Conservation (phyloP, 2,329 filamentous ascomycete genomes). For the Penicillium palitans region DNA sequence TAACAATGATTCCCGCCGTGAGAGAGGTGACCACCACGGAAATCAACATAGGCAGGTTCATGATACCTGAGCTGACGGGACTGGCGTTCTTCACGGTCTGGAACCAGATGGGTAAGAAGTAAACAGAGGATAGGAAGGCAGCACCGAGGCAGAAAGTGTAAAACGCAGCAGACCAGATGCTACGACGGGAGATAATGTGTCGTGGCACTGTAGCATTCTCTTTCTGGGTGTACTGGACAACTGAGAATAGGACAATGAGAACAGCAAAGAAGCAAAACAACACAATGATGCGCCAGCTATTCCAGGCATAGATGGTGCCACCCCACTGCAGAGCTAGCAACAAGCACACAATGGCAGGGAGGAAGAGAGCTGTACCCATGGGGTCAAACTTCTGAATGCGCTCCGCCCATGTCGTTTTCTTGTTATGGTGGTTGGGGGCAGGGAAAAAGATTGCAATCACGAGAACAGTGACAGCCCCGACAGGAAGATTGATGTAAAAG, state of each 20-base stretch:
- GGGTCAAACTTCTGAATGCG: constrained; percentile 45
- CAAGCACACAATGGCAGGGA: constrained; percentile 27
- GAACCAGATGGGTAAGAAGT: constrained; percentile 33
- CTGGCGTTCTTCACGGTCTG: constrained; percentile 28
- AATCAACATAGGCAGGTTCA: constrained; percentile 27
- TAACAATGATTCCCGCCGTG: constrained; percentile 36
- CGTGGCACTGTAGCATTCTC: constrained; percentile 55
- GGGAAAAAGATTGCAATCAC: constrained; percentile 53
- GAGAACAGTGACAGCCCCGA: constrained; percentile 43
- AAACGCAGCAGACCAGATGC: constrained; percentile 33
- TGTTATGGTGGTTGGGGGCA: constrained; percentile 31
- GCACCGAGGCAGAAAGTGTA: constrained; percentile 24
- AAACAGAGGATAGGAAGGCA: constrained; percentile 12
- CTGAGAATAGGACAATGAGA: constrained; percentile 46
- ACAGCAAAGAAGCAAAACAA: constrained; percentile 26
- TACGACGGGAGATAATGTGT: constrained; percentile 50
- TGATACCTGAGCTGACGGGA: constrained; percentile 26
- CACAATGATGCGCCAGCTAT: constrained; percentile 21
- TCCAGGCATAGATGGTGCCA: constrained; percentile 25
- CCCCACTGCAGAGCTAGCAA: constrained; percentile 30
- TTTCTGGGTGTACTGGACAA: constrained; percentile 48
- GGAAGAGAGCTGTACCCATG: constrained; percentile 37
- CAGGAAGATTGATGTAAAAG: constrained; percentile 49
- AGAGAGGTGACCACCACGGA: constrained; percentile 19
- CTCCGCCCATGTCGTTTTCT: constrained; percentile 29